Percentiles rank a stretch among this genome's conserved stretches.
Evolutionary conservation across 2,329 filamentous ascomycete genomes (phyloP).

Genomic region (Talaromyces pinophilus): DNA sequence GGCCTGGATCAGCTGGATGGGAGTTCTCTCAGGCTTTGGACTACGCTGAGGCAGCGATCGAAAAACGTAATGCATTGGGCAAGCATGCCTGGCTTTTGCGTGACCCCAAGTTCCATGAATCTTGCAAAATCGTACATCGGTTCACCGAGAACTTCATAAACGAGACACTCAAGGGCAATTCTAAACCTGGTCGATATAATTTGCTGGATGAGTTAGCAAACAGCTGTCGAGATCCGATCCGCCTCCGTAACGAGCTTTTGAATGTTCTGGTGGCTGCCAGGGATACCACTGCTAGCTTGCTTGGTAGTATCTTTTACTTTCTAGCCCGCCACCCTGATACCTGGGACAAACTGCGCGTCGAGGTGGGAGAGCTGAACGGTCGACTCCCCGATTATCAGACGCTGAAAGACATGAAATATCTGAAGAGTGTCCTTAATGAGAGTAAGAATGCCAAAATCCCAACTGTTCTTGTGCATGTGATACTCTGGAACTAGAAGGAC

Average conservation of each 20-base stretch:
- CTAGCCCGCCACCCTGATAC: slow-evolving; percentile 44
- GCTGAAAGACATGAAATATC: slow-evolving; percentile 34
- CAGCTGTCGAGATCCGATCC: slow-evolving; percentile 49
- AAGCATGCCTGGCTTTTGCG: slow-evolving; percentile 43
- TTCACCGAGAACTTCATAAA: slow-evolving; percentile 64
- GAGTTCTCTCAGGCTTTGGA: slow-evolving; percentile 44
- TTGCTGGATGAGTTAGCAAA: slow-evolving; percentile 60
- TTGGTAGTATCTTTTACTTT: slow-evolving; percentile 49
- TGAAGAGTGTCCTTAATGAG: slow-evolving; percentile 45
- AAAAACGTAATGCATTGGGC: slow-evolving; percentile 33
- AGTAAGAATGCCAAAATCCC: slow-evolving; percentile 26
- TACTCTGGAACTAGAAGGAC: not conserved
- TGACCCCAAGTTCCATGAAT: slow-evolving; percentile 43
- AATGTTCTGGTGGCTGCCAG: slow-evolving; percentile 56
- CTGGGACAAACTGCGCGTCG: slow-evolving; percentile 40
- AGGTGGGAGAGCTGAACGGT: slow-evolving; percentile 51
- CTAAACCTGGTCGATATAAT: slow-evolving; percentile 53
- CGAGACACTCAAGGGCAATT: slow-evolving; percentile 61
- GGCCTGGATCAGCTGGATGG: slow-evolving; percentile 51
- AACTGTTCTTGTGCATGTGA: not conserved
- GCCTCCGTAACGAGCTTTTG: slow-evolving; percentile 51
- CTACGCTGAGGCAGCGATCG: slow-evolving; percentile 35
- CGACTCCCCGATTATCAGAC: slow-evolving; percentile 24
- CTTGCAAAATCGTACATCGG: slow-evolving; percentile 46
- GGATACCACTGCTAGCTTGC: slow-evolving; percentile 53